Evolutionary conservation across 768 basidiomycete species (phyloP), one percentile per base, ranked within the genome.

Genomic region (Podaxis sp.): DNA sequence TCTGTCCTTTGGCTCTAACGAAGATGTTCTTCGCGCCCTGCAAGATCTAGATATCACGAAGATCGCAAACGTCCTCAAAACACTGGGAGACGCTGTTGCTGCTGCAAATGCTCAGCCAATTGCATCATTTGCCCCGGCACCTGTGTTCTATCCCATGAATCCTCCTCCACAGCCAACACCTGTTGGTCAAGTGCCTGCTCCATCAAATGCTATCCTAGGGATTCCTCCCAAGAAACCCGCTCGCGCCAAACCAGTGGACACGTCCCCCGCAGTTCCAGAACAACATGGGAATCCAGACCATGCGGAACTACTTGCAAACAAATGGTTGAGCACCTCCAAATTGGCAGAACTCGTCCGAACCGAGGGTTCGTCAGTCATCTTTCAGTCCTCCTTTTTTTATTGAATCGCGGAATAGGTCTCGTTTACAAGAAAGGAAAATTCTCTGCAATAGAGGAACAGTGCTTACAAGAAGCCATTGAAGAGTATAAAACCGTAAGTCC

Each of bases 371-470:
- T 50, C 15, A 46, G 50, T 24, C 36, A 53, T 37, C 27, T 22
- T 15, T 38, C 41, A 25, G 12, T 41, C 37, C 36, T 22, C 22
- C 27, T 24, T 24, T 46, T 40, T 33, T 59, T 52, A 13, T 63
- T 65, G 59, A 50, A 25, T 41, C 43, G 41, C 24, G 1, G 50
- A 63, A 24, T 61, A 93, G 91, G 91, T 36, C 82, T 94, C n/a
- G 82, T 90, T 2, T 93, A 91, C 72, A 93, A 89, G 75, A 93
- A 93, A 73, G 92, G 92, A 13, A 93, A 91, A 70, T 94, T 94
- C 68, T 92, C 91, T 25, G 84, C 87, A 0, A 85, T 86, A 46
- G 92, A 94, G 69, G 89, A 87, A 61, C 80, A 85, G 25, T 87
- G 87, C 64, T 73, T 93, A 0, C 80, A 75, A 65, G 72, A 73